Percentiles rank a stretch among this genome's conserved stretches.
phyloP scores from a whole-genome alignment of 2,329 filamentous ascomycete species.

The Coniella vitis region DNA sequence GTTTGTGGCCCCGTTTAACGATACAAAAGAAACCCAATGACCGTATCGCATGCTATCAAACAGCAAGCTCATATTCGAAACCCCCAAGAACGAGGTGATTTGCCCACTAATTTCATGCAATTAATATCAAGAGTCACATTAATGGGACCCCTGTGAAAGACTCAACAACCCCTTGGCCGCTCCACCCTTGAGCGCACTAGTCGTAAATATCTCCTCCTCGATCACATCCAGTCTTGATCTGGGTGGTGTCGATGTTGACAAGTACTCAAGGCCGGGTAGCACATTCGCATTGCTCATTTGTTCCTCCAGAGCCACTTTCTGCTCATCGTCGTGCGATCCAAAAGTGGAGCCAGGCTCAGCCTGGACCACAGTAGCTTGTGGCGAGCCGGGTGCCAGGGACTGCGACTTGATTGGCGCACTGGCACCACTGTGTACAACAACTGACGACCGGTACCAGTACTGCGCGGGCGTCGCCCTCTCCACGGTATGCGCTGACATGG shows the following conservation, averaged over 20 bases:
- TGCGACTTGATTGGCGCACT: background rate
- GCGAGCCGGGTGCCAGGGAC: background rate
- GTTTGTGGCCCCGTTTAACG: no score
- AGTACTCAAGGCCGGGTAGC: constrained; percentile 14
- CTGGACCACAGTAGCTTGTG: constrained; percentile 13
- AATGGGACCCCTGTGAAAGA: constrained; percentile 23
- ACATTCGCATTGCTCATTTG: background rate
- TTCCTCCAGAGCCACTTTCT: no score
- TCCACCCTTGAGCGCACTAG: constrained; percentile 39
- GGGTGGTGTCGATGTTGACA: constrained; percentile 8
- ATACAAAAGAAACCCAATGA: no score
- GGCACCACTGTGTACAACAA: no score
- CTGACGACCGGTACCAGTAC: constrained; percentile 14
- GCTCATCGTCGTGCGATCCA: constrained; percentile 7
- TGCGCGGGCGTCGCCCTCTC: constrained; percentile 14
- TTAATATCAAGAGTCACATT: no score
- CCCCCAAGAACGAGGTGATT: no score
- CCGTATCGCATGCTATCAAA: no score
- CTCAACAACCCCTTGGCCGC: constrained; percentile 48
- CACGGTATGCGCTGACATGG: constrained; percentile 13
- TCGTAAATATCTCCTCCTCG: constrained; percentile 28
- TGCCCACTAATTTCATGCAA: no score
- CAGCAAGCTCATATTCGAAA: no score
- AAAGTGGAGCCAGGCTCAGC: no score
- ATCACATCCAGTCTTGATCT: background rate